Conservation (phyloP, 78 protist genomes). For the Dictyostelium brefeldianum region DNA sequence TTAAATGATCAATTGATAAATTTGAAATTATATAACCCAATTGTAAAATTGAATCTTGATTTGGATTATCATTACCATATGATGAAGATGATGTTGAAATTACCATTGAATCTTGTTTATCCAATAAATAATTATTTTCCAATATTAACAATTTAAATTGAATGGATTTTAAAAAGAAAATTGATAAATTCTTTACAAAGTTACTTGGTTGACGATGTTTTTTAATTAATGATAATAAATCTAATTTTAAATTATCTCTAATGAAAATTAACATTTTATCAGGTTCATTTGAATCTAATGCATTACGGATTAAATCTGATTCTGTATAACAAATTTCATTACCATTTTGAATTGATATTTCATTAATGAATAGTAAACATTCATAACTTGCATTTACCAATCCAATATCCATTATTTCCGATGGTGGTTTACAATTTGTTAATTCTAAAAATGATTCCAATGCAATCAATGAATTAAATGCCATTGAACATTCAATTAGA, state of each 20-base stretch:
- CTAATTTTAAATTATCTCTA: neutral
- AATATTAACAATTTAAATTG: neutral
- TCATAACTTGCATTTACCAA: neutral
- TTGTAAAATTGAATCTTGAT: neutral
- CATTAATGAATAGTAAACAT: neutral
- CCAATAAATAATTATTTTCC: neutral
- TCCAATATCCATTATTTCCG: neutral
- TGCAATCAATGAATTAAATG: neutral
- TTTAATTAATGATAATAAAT: neutral
- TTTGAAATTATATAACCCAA: neutral
- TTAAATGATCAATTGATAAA: neutral
- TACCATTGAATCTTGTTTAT: neutral
- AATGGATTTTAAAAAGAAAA: neutral
- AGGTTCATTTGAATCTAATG: constrained; percentile 2
- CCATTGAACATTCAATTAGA: neutral
- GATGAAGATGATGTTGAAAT: neutral
- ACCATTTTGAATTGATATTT: neutral
- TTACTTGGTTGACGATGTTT: neutral
- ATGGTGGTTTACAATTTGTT: neutral
- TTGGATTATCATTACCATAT: neutral
- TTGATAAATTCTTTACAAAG: neutral
- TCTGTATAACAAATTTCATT: neutral
- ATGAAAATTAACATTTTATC: neutral
- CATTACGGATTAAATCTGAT: neutral
- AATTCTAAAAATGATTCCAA: constrained; percentile 2